A percentile compares a stretch with the other conserved stretches of the same genome.
These are phyloP conservation scores for Penicillium ucsense DNA, from an alignment of 495 filamentous ascomycete species.

Conservation along the genomic window DNA sequence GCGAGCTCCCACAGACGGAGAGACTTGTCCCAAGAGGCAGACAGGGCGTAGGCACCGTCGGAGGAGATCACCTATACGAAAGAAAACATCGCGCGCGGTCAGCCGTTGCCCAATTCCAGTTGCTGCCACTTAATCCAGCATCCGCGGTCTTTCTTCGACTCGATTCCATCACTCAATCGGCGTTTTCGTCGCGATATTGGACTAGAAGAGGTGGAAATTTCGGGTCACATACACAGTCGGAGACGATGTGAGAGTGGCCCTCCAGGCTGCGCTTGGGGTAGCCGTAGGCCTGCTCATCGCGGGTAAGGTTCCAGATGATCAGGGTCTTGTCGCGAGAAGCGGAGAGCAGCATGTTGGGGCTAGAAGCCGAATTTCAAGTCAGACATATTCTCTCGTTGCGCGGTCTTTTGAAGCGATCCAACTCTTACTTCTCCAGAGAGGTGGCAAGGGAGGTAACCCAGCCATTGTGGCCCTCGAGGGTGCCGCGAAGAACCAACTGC, in stretches of 20 bases:
- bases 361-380: conserved; percentile 37
- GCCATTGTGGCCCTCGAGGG: conserved; percentile 89
- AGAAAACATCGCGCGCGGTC: conserved; percentile 19
- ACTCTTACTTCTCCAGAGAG: conserved; percentile 90
- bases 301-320: conserved; percentile 99
- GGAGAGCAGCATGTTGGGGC: conserved; percentile 99
- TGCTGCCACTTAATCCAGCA: no score
- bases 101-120: conserved; percentile 13
- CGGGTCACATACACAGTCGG: conserved; percentile 79
- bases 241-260: conserved; percentile 99
- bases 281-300: conserved; percentile 93
- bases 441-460: conserved; percentile 78
- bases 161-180: conserved; percentile 9
- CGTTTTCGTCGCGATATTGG: background rate
- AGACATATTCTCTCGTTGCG: conserved; percentile 22
- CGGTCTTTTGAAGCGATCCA: conserved; percentile 12
- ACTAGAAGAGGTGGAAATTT: conserved; percentile 13
- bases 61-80: conserved; percentile 89
- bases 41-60: conserved; percentile 98
- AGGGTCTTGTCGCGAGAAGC: conserved; percentile 94
- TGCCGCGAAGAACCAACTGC: conserved; percentile 93
- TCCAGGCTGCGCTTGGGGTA: conserved; percentile 97
- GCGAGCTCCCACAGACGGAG: conserved; percentile 99
- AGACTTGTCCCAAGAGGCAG: conserved; percentile 99
- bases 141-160: background rate